phyloP scores from a whole-genome alignment of 2,329 filamentous ascomycete genomes.

The Arthrobotrys sinensis region DNA sequence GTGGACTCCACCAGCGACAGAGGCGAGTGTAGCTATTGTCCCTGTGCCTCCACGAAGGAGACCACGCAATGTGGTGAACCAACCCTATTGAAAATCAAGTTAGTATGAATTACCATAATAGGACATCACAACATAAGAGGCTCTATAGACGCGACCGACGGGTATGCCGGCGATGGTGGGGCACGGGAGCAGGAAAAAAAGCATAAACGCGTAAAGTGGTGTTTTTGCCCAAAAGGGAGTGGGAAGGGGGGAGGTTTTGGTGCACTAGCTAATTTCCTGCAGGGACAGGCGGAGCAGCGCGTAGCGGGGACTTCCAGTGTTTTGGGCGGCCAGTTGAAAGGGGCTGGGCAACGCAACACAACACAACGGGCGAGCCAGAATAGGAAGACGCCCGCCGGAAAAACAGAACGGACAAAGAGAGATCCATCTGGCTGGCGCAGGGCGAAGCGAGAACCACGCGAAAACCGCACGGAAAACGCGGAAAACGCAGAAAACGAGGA shows the following conservation, averaged over 20 bases:
- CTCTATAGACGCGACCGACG: constrained; percentile 39
- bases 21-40: not conserved
- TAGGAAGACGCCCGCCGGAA: constrained; percentile 32
- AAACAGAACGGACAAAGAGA: constrained; percentile 35
- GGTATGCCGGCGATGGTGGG: constrained; percentile 28
- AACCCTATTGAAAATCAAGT: constrained; percentile 21
- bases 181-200: constrained; percentile 10
- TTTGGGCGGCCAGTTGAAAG: constrained; percentile 31
- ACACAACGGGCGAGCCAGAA: constrained; percentile 14
- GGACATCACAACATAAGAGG: constrained; percentile 9
- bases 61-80: constrained; percentile 13
- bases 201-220: constrained; percentile 57
- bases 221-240: constrained; percentile 50
- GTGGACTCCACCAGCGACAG: not conserved
- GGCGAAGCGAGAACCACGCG: constrained; percentile 58
- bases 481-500: not conserved
- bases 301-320: constrained; percentile 49
- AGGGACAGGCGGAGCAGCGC: constrained; percentile 42
- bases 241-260: not conserved
- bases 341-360: constrained; percentile 22
- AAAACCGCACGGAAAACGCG: constrained; percentile 36
- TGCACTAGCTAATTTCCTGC: constrained; percentile 34
- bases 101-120: constrained; percentile 13
- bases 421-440: constrained; percentile 24
- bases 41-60: not conserved